These are phyloP conservation scores for Penicillium subrubescens DNA, from an alignment of 495 filamentous ascomycete genomes.

Conservation along the genomic window DNA sequence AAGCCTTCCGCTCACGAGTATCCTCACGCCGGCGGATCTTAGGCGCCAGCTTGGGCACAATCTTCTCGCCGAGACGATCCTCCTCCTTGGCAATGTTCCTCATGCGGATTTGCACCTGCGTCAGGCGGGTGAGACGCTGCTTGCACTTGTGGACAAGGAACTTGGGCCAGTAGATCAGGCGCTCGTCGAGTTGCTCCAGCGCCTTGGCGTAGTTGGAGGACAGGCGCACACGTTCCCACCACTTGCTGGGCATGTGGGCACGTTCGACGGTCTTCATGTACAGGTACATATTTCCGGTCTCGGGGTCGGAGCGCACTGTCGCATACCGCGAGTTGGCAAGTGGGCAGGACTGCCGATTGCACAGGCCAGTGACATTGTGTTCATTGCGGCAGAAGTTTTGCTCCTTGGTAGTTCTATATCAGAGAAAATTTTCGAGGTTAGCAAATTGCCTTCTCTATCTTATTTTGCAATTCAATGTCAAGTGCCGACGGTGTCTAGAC, in stretches of 20 bases:
- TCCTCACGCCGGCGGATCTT: slow-evolving; percentile 89
- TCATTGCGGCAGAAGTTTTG: slow-evolving; percentile 96
- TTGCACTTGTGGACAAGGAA: slow-evolving; percentile 97
- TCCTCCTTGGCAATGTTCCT: slow-evolving; percentile 83
- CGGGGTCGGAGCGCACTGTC: slow-evolving; percentile 81
- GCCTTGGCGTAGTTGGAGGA: slow-evolving; percentile 89
- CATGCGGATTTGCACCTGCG: slow-evolving; percentile 89
- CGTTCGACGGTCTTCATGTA: slow-evolving; percentile 98
- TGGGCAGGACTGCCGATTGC: slow-evolving; percentile 92
- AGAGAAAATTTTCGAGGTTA: background rate
- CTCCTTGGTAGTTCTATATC: slow-evolving; percentile 76
- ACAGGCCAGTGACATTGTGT: slow-evolving; percentile 93
- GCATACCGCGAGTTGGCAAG: slow-evolving; percentile 96
- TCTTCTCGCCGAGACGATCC: slow-evolving; percentile 82
- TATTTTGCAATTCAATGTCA: slow-evolving; percentile 6
- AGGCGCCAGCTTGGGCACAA: slow-evolving; percentile 89
- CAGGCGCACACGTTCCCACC: slow-evolving; percentile 93
- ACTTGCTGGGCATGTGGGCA: slow-evolving; percentile 84
- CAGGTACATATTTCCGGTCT: slow-evolving; percentile 84
- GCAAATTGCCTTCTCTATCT: slow-evolving; percentile 4
- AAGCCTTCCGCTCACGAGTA: slow-evolving; percentile 89
- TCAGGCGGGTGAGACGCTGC: slow-evolving; percentile 90
- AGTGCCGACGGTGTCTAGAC: background rate
- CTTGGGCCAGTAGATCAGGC: slow-evolving; percentile 94
- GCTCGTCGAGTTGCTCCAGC: slow-evolving; percentile 82